These are phyloP conservation scores for Rhizophagus prolifer DNA, from an alignment of 192 early-diverging fungal species.

Conservation along the genomic window DNA sequence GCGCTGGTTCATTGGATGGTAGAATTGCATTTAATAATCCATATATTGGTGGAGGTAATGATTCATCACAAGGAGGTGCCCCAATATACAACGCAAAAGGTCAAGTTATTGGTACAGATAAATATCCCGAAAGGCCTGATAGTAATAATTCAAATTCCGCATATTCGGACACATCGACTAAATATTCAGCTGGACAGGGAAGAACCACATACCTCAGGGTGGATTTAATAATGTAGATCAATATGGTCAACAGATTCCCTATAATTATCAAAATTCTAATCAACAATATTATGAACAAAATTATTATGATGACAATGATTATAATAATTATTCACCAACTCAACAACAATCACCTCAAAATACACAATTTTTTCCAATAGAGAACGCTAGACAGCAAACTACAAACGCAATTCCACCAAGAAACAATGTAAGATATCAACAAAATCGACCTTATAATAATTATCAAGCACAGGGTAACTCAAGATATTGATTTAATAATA, in stretches of 20 bases:
- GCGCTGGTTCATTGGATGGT: not conserved
- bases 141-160: not conserved
- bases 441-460: too few species aligned
- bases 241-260: not conserved
- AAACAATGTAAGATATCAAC: not conserved
- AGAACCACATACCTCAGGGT: not conserved
- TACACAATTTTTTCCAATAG: not conserved
- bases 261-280: not conserved
- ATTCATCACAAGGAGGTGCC: not conserved
- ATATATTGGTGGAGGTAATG: not conserved
- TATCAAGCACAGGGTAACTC: too few species aligned
- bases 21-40: not conserved
- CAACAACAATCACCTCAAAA: not conserved
- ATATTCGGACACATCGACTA: not conserved
- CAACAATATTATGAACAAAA: not conserved
- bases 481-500: too few species aligned
- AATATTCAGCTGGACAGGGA: not conserved
- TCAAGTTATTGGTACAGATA: not conserved
- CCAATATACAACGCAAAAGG: not conserved
- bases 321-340: not conserved
- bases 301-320: not conserved
- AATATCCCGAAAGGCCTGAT: not conserved
- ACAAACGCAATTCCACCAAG: not conserved
- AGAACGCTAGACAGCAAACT: not conserved
- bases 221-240: not conserved